Evolutionary conservation across 1,139 yeast species (phyloP).

Genomic region (Meyerozyma smithsonii): DNA sequence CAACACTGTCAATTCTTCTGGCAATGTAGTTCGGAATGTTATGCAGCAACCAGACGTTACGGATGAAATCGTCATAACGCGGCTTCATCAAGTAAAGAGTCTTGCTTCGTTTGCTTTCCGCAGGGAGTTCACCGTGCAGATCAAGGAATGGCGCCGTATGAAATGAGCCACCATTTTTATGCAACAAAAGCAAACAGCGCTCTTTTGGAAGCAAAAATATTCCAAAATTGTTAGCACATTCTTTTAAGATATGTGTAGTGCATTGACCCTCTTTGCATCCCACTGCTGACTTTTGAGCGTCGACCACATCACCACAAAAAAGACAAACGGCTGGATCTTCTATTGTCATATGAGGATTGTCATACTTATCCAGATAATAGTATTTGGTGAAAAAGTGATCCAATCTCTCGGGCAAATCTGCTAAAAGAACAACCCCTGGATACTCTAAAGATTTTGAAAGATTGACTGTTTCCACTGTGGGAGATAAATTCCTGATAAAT

Average conservation of each 20-base stretch:
- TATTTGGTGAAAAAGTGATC: conserved; percentile 65
- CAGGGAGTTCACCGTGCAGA: conserved; percentile 81
- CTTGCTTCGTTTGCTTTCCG: conserved; percentile 66
- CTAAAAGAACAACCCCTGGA: conserved; percentile 60
- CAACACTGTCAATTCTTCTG: conserved; percentile 68
- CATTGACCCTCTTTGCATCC: conserved; percentile 62
- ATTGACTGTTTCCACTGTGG: conserved; percentile 9
- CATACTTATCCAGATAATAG: conserved; percentile 42
- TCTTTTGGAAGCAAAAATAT: conserved; percentile 76
- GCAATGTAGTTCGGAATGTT: conserved; percentile 75
- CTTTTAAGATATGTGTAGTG: conserved; percentile 56
- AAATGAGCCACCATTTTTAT: conserved; percentile 76
- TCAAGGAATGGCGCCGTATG: conserved; percentile 82
- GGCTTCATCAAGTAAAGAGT: conserved; percentile 63
- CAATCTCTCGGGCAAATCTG: conserved; percentile 60
- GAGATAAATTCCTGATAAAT: conserved; percentile 4
- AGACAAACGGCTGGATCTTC: conserved; percentile 85
- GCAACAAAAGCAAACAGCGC: conserved; percentile 60
- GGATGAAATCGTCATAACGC: conserved; percentile 64
- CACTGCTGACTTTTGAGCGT: conserved; percentile 55
- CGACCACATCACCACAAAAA: conserved; percentile 70
- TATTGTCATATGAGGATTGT: conserved; percentile 37
- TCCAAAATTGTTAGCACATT: conserved; percentile 70
- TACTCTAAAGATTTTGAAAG: conserved; percentile 41
- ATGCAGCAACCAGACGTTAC: conserved; percentile 74